These are phyloP conservation scores for Oldenlandia corymbosa DNA, from an alignment of 257 asterid species.

Conservation along the genomic window DNA sequence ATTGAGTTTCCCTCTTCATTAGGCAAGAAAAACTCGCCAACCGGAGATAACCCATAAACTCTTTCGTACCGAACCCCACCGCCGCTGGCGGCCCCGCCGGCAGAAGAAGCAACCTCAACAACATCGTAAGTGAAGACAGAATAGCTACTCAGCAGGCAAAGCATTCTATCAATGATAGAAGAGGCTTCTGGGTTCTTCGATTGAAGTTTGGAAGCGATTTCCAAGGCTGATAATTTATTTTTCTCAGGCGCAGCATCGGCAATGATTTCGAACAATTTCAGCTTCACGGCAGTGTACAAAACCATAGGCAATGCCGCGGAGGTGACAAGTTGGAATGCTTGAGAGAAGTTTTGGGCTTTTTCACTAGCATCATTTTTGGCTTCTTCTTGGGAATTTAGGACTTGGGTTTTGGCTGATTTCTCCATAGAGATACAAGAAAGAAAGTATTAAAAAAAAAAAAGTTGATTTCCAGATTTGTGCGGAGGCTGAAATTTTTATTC, in stretches of 20 bases:
- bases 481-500: no score
- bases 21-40: background rate
- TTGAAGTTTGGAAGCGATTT: slow-evolving; percentile 24
- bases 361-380: no score
- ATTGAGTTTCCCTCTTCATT: background rate
- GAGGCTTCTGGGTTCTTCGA: slow-evolving; percentile 19
- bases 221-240: slow-evolving; percentile 21
- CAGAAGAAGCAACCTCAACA: slow-evolving; percentile 6
- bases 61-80: slow-evolving; percentile 2
- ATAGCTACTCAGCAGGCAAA: slow-evolving; percentile 7
- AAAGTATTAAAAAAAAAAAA: no score
- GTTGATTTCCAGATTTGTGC: no score
- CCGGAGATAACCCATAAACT: slow-evolving; percentile 23
- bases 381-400: background rate
- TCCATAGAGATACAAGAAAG: no score
- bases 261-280: slow-evolving; percentile 28
- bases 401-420: background rate
- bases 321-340: slow-evolving; percentile 4
- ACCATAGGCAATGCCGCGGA: slow-evolving; percentile 4
- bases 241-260: slow-evolving; percentile 20
- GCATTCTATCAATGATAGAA: slow-evolving; percentile 17
- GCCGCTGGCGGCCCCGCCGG: no score
- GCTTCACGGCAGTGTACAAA: background rate
- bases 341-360: background rate
- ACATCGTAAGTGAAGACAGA: slow-evolving; percentile 25